phyloP scores from a whole-genome alignment of 1,284 basidiomycete species.

The Malassezia sympodialis region DNA sequence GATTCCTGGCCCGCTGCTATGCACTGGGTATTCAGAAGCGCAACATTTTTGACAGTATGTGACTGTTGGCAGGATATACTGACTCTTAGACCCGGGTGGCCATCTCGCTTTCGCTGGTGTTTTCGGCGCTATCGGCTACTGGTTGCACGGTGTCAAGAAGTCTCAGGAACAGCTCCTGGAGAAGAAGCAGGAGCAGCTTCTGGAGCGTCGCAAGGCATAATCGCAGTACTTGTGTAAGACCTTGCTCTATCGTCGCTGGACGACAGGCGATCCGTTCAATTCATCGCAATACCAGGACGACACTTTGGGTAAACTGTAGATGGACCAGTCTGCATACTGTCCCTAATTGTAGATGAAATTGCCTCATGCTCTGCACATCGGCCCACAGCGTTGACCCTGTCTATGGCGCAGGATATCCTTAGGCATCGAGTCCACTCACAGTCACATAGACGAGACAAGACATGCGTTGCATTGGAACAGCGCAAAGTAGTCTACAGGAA shows the following conservation, averaged over 20 bases:
- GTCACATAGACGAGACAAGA: neutral
- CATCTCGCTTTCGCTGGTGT: slow-evolving; percentile 37
- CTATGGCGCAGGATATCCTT: neutral
- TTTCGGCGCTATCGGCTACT: slow-evolving; percentile 42
- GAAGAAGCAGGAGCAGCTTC: slow-evolving; percentile 20
- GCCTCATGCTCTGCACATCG: neutral
- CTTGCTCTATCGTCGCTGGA: neutral
- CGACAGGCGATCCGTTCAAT: neutral
- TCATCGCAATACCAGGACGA: neutral
- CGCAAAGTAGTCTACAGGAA: slow-evolving; percentile 19
- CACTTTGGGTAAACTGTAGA: neutral
- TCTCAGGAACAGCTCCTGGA: slow-evolving; percentile 43
- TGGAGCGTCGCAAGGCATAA: slow-evolving; percentile 9
- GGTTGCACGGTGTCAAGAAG: slow-evolving; percentile 38
- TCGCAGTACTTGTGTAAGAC: neutral
- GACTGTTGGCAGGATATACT: neutral
- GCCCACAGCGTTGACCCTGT: too few species aligned
- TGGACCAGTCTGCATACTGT: neutral
- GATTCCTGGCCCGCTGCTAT: slow-evolving; percentile 45
- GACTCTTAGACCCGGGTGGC: slow-evolving; percentile 33
- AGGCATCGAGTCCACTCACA: neutral
- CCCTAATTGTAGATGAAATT: neutral
- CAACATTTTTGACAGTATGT: slow-evolving; percentile 47
- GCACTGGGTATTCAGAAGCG: slow-evolving; percentile 45
- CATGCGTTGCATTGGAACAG: slow-evolving; percentile 15